Evolutionary conservation across 345 rosid species (phyloP).

Genomic region (Fremontodendron californicum): DNA sequence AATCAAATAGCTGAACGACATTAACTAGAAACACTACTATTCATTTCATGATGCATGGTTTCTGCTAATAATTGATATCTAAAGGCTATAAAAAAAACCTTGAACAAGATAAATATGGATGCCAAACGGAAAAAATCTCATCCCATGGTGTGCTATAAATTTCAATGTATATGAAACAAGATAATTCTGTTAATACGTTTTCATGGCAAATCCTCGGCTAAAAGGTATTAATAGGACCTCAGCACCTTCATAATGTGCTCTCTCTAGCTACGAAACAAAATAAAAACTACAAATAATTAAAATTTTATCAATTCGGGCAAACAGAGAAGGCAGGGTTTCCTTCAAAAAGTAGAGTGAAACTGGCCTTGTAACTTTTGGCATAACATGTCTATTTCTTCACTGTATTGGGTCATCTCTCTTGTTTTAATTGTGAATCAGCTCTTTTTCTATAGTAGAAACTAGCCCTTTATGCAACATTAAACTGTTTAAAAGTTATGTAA

Average conservation of each 20-base stretch:
- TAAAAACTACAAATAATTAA: background rate
- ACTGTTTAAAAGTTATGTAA: constrained; percentile 5
- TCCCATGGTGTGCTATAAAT: background rate
- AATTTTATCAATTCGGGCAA: background rate
- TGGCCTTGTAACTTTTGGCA: background rate
- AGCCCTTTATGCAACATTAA: background rate
- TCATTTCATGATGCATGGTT: background rate
- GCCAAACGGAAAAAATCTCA: background rate
- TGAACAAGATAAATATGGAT: background rate
- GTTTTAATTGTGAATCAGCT: too few species aligned
- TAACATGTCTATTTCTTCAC: background rate
- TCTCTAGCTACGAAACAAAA: background rate
- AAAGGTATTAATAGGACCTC: background rate
- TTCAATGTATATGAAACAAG: background rate
- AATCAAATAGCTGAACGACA: background rate
- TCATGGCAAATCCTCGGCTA: background rate
- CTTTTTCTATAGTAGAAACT: too few species aligned
- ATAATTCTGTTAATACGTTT: background rate
- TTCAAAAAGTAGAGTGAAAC: background rate
- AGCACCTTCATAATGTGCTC: background rate
- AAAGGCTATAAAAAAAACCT: background rate
- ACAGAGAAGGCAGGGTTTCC: background rate
- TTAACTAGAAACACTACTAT: background rate
- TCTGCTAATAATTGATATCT: background rate
- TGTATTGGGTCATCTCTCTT: background rate